These are phyloP conservation scores for Dioszegia aurantiaca DNA, from an alignment of 768 basidiomycete species.

Conservation along the genomic window DNA sequence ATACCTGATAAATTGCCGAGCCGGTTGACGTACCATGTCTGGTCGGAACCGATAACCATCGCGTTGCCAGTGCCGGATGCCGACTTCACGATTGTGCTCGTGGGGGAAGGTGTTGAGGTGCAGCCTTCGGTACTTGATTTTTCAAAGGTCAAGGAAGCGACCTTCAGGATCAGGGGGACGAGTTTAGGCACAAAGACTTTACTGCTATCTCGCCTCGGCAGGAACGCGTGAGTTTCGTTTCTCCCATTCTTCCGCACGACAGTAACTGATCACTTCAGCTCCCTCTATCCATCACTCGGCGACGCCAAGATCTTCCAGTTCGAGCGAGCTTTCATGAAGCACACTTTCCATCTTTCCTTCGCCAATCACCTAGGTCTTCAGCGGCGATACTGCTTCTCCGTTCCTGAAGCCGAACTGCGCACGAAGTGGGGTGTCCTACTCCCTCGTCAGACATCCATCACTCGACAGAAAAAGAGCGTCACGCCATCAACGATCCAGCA, in stretches of 20 bases:
- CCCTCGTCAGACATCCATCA: constrained; percentile 29
- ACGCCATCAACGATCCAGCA: constrained; percentile 2
- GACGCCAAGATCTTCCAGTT: constrained; percentile 65
- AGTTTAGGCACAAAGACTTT: constrained; percentile 78
- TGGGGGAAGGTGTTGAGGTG: constrained; percentile 82
- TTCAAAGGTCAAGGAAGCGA: constrained; percentile 69
- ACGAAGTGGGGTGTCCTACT: constrained; percentile 52
- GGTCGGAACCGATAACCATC: constrained; percentile 83
- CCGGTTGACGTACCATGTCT: constrained; percentile 77
- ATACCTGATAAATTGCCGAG: constrained; percentile 61
- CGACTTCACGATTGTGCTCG: constrained; percentile 74
- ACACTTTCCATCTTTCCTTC: constrained; percentile 93
- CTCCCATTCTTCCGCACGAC: not conserved
- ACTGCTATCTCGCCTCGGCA: constrained; percentile 76
- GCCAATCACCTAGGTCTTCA: constrained; percentile 60
- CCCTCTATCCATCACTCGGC: constrained; percentile 73
- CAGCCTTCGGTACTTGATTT: constrained; percentile 83
- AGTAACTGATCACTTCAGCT: constrained; percentile 20
- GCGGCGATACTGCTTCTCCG: constrained; percentile 91
- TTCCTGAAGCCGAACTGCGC: constrained; percentile 72
- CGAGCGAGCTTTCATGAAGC: constrained; percentile 79
- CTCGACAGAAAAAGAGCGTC: constrained; percentile 11
- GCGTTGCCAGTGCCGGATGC: constrained; percentile 81
- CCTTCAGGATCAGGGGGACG: constrained; percentile 86
- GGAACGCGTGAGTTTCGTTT: constrained; percentile 64